These are phyloP conservation scores for Sonneratia alba DNA, from an alignment of 345 rosid species.

Conservation along the genomic window DNA sequence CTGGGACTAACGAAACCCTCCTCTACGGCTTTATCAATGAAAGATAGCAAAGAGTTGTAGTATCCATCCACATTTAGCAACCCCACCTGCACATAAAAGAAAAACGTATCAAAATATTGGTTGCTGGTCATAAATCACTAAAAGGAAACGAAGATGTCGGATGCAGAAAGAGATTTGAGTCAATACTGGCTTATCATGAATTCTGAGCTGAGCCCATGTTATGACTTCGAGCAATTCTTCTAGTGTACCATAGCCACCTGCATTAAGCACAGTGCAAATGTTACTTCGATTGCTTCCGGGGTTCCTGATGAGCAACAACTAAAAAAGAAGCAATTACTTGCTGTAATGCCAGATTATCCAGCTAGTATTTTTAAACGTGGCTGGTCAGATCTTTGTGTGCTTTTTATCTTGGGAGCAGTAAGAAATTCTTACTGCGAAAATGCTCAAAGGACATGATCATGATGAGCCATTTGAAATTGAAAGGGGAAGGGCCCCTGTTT, in stretches of 20 bases:
- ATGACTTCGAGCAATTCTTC: constrained; percentile 97
- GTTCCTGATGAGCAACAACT: not conserved
- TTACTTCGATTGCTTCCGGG: not conserved
- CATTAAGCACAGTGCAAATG: constrained; percentile 7
- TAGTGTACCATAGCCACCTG: constrained; percentile 98
- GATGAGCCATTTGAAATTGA: constrained; percentile 15
- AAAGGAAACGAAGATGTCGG: not conserved
- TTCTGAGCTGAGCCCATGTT: constrained; percentile 99
- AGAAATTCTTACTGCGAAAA: constrained; percentile 8
- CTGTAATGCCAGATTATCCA: not conserved
- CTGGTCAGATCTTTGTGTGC: not conserved
- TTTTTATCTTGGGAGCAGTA: not conserved
- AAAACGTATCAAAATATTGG: not conserved
- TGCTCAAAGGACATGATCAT: constrained; percentile 12
- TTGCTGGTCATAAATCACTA: not conserved
- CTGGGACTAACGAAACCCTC: constrained; percentile 80
- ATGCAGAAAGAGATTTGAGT: not conserved
- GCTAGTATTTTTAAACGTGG: not conserved
- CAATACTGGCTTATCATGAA: constrained; percentile 87
- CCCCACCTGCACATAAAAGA: constrained; percentile 51
- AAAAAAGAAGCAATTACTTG: too few species aligned
- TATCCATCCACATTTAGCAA: constrained; percentile 97
- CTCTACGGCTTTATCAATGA: constrained; percentile 95
- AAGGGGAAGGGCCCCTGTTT: constrained; percentile 22
- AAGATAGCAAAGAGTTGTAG: constrained; percentile 92